phyloP scores from a whole-genome alignment of 2,329 filamentous ascomycete species.

The Botrytis hyacinthi region DNA sequence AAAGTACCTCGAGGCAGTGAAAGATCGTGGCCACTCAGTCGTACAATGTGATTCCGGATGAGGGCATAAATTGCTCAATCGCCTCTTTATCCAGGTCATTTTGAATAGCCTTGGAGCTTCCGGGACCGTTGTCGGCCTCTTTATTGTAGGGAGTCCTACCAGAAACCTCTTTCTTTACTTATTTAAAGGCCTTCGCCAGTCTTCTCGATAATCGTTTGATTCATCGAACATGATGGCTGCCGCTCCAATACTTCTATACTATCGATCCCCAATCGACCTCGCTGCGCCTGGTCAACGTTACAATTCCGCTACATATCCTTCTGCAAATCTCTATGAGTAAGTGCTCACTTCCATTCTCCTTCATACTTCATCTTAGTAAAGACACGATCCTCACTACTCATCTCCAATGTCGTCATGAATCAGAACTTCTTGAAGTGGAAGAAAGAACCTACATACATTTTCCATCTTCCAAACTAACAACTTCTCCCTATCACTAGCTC shows the following conservation, averaged over 20 bases:
- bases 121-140: background rate
- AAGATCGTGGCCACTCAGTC: background rate
- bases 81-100: background rate
- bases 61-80: slow-evolving; percentile 19
- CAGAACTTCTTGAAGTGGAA: background rate
- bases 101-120: background rate
- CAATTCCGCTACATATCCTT: slow-evolving; percentile 16
- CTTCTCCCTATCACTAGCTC: slow-evolving; percentile 26
- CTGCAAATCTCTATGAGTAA: slow-evolving; percentile 20
- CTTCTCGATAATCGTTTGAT: background rate
- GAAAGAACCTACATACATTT: background rate
- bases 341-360: slow-evolving; percentile 1
- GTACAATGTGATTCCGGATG: slow-evolving; percentile 19
- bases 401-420: background rate
- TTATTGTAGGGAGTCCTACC: background rate
- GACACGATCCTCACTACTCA: background rate
- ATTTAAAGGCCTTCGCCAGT: slow-evolving; percentile 1
- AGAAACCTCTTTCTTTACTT: background rate
- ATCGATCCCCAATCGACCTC: slow-evolving; percentile 2
- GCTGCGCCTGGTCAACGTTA: slow-evolving; percentile 9
- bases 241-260: slow-evolving; percentile 15
- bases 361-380: background rate
- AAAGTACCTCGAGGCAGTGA: background rate
- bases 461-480: background rate
- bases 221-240: slow-evolving; percentile 11